A percentile compares a stretch with the other conserved stretches of the same genome.
These are phyloP conservation scores for Podila verticillata DNA, from an alignment of 192 early-diverging fungal species.

Conservation along the genomic window DNA sequence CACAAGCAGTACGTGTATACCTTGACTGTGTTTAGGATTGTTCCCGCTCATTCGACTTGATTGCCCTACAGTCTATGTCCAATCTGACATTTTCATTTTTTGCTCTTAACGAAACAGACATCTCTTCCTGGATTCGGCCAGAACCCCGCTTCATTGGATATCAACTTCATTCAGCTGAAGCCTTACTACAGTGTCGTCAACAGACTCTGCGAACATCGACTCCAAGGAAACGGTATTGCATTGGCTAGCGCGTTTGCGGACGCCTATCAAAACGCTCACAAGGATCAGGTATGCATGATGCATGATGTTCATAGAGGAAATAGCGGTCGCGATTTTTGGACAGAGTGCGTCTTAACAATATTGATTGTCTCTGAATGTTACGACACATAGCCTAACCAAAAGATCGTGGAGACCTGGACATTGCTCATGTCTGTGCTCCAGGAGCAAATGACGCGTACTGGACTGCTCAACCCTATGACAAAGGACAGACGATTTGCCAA, in stretches of 20 bases:
- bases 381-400: constrained; percentile 22
- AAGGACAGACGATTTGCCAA: constrained; percentile 55
- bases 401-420: constrained; percentile 50
- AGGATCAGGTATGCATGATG: constrained; percentile 40
- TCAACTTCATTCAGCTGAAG: constrained; percentile 35
- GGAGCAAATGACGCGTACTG: constrained; percentile 49
- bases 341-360: neutral
- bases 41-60: neutral
- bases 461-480: constrained; percentile 39
- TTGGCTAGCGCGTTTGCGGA: constrained; percentile 52
- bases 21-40: too few species aligned
- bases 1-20: constrained; percentile 23
- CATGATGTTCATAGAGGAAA: too few species aligned
- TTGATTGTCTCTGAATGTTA: neutral
- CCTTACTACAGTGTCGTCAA: constrained; percentile 58
- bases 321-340: neutral
- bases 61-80: neutral
- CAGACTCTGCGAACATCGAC: constrained; percentile 56
- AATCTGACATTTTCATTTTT: neutral
- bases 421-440: constrained; percentile 55
- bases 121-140: constrained; percentile 33
- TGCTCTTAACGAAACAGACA: too few species aligned
- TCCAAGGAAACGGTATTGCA: constrained; percentile 44
- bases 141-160: constrained; percentile 25
- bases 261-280: constrained; percentile 49